These are phyloP conservation scores for Colletotrichum tofieldiae DNA, from an alignment of 2,329 filamentous ascomycete genomes.

Conservation along the genomic window DNA sequence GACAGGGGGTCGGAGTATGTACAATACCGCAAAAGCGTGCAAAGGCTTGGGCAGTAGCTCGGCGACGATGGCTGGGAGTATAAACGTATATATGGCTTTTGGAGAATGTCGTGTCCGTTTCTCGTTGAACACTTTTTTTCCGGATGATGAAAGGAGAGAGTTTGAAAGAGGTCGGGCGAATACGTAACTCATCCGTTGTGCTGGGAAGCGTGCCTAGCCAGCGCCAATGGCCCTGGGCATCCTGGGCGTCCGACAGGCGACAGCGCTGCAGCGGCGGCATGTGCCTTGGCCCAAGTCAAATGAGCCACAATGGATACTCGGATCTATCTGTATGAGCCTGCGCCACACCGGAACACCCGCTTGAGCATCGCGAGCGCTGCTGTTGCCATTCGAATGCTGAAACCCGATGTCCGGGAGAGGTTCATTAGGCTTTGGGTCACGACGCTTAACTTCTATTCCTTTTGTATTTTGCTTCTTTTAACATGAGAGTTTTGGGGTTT, in stretches of 20 bases:
- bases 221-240: slow-evolving; percentile 1
- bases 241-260: slow-evolving; percentile 11
- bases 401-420: not conserved
- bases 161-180: slow-evolving; percentile 15
- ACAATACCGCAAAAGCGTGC: not conserved
- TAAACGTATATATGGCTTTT: not conserved
- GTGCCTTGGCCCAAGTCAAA: not conserved
- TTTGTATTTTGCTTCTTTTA: too few species aligned
- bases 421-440: not conserved
- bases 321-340: slow-evolving; percentile 4
- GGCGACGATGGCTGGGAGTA: not conserved
- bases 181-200: slow-evolving; percentile 35
- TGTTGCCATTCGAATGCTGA: not conserved
- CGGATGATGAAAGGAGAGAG: slow-evolving; percentile 41
- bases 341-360: slow-evolving; percentile 23
- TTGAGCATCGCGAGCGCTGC: not conserved
- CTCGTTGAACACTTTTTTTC: not conserved
- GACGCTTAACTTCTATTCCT: too few species aligned
- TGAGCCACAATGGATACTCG: slow-evolving; percentile 10
- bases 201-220: slow-evolving; percentile 19
- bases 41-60: not conserved
- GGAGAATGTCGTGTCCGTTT: not conserved
- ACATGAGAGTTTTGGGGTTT: too few species aligned
- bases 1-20: slow-evolving; percentile 10
- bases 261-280: slow-evolving; percentile 1